Percentiles rank a stretch among this genome's conserved stretches.
phyloP scores from a whole-genome alignment of 202 grass and related monocot species.

The Zizania palustris region DNA sequence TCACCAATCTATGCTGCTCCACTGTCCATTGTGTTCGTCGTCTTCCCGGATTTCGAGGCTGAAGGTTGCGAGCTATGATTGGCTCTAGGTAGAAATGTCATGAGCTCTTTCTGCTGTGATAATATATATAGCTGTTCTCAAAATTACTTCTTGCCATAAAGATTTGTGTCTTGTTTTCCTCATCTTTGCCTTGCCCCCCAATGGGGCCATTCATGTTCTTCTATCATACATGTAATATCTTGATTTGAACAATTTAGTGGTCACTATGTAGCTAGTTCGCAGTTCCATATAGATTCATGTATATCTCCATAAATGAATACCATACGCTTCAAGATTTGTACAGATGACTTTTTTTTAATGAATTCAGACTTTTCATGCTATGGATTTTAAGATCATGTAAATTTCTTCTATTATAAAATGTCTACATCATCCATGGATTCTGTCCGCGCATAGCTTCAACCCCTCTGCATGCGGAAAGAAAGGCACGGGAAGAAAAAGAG shows the following conservation, averaged over 20 bases:
- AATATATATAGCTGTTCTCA: slow-evolving; percentile 8
- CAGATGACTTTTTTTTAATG: too few relatives aligned
- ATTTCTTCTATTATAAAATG: too few relatives aligned
- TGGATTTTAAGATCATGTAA: too few relatives aligned
- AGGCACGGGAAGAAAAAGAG: too few relatives aligned
- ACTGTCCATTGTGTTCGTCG: slow-evolving; percentile 71
- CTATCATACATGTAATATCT: slow-evolving; percentile 12
- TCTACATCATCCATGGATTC: too few relatives aligned
- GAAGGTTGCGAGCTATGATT: slow-evolving; percentile 54
- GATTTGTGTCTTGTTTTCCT: not conserved
- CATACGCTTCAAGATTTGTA: too few relatives aligned
- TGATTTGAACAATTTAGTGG: not conserved
- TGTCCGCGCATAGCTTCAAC: too few relatives aligned
- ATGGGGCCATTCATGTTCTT: slow-evolving; percentile 42
- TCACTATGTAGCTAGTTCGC: not conserved
- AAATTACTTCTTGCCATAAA: slow-evolving; percentile 11
- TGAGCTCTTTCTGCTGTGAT: slow-evolving; percentile 5
- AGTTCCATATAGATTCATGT: not conserved
- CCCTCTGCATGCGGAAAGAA: too few relatives aligned
- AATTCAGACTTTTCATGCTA: too few relatives aligned
- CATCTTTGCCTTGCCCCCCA: slow-evolving; percentile 36
- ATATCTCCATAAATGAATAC: too few relatives aligned
- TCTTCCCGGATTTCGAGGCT: slow-evolving; percentile 89
- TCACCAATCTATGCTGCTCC: slow-evolving; percentile 66
- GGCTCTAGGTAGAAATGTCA: slow-evolving; percentile 27